These are phyloP conservation scores for Apiospora kogelbergensis DNA, from an alignment of 2,329 filamentous ascomycete genomes.

Conservation along the genomic window DNA sequence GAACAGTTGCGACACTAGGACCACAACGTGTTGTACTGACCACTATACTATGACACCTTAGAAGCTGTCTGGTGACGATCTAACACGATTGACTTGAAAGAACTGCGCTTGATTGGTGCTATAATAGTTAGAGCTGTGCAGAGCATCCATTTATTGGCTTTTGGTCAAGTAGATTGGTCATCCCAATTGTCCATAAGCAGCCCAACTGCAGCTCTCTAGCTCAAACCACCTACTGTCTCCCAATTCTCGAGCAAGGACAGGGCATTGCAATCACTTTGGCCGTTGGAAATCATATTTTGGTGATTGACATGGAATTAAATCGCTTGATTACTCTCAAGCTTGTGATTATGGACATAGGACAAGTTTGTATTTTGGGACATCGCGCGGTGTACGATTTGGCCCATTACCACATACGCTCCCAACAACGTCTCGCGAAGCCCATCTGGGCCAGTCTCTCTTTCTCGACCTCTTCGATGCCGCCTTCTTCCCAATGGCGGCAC, in stretches of 20 bases:
- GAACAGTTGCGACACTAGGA: neutral
- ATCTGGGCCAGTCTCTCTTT: slow-evolving; percentile 34
- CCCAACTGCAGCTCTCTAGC: neutral
- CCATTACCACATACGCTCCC: slow-evolving; percentile 40
- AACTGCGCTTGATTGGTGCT: no score
- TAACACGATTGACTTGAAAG: no score
- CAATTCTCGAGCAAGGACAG: neutral
- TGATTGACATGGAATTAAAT: neutral
- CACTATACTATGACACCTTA: slow-evolving; percentile 15
- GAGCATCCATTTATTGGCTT: no score
- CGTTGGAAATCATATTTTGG: neutral
- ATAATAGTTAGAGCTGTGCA: no score
- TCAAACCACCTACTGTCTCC: neutral
- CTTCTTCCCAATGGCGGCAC: slow-evolving; percentile 44
- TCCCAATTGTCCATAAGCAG: neutral
- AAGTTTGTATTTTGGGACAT: neutral
- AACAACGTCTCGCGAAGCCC: slow-evolving; percentile 34
- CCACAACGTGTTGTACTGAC: slow-evolving; percentile 15
- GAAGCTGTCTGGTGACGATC: neutral
- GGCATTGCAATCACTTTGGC: neutral
- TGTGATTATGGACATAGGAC: neutral
- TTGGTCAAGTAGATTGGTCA: no score
- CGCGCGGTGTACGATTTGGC: neutral
- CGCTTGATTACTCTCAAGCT: neutral
- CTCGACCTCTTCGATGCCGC: slow-evolving; percentile 46